These are phyloP conservation scores for Cytidiella melzeri DNA, from an alignment of 768 basidiomycete genomes.

Conservation along the genomic window DNA sequence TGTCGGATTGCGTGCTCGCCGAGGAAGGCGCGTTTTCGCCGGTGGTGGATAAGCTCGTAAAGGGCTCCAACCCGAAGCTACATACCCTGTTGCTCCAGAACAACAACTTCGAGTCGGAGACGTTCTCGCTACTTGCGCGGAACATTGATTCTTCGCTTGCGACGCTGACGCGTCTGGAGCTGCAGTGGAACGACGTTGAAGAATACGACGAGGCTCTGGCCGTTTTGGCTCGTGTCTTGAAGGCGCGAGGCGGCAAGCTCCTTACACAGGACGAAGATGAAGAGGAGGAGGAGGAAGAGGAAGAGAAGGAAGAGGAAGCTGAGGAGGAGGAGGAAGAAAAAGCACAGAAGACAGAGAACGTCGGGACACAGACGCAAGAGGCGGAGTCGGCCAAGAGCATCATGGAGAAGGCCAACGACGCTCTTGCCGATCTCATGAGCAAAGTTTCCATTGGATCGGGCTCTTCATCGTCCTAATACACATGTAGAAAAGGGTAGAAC, in stretches of 20 bases:
- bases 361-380: constrained; percentile 19
- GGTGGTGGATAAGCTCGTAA: constrained; percentile 52
- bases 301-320: constrained; percentile 45
- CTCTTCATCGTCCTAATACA: not conserved
- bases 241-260: constrained; percentile 61
- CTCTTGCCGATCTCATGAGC: constrained; percentile 59
- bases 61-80: constrained; percentile 70
- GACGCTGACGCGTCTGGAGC: constrained; percentile 61
- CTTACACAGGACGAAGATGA: constrained; percentile 77
- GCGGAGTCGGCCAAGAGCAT: constrained; percentile 23
- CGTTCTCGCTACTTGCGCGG: constrained; percentile 62
- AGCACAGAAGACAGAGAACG: constrained; percentile 23
- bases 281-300: constrained; percentile 62
- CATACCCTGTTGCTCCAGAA: constrained; percentile 82
- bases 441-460: constrained; percentile 40
- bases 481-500: not conserved
- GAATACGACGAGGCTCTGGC: constrained; percentile 65
- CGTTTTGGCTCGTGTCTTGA: constrained; percentile 47
- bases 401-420: constrained; percentile 38
- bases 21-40: constrained; percentile 73
- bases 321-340: constrained; percentile 38
- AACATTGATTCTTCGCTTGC: constrained; percentile 57
- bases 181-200: constrained; percentile 89
- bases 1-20: constrained; percentile 89
- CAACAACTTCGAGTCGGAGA: constrained; percentile 74